Percentiles rank a stretch among this genome's conserved stretches.
Evolutionary conservation across 83 land plant genomes (phyloP).

Genomic region (Picea abies): DNA sequence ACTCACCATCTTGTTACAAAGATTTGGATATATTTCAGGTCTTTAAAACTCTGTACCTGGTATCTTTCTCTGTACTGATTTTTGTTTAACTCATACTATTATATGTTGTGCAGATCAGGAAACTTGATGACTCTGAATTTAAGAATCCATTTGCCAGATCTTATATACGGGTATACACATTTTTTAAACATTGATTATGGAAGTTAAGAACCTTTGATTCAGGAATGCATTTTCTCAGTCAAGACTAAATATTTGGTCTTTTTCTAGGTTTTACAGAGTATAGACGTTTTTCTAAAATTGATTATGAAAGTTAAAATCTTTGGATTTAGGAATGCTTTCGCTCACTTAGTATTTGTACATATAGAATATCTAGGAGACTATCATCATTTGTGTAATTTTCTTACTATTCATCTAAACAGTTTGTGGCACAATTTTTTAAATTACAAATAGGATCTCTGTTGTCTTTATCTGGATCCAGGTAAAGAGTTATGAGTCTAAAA

Average conservation of each 20-base stretch:
- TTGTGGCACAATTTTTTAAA: too few relatives aligned
- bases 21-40: not conserved
- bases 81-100: not conserved
- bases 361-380: too few relatives aligned
- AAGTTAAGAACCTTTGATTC: not conserved
- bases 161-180: conserved; percentile 56
- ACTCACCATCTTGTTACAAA: not conserved
- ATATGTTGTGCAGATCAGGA: conserved; percentile 54
- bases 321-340: too few relatives aligned
- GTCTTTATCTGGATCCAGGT: conserved; percentile 38
- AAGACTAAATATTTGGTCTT: too few relatives aligned
- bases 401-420: too few relatives aligned
- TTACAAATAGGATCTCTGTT: too few relatives aligned
- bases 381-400: too few relatives aligned
- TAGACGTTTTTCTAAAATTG: too few relatives aligned
- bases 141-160: conserved; percentile 83
- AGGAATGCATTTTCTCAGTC: not conserved
- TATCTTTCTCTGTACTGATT: not conserved
- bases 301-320: too few relatives aligned
- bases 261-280: too few relatives aligned
- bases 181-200: not conserved
- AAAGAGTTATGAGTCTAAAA: conserved; percentile 58
- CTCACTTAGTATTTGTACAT: not conserved
- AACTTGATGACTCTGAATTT: conserved; percentile 91
- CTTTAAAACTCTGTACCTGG: not conserved